Evolutionary conservation across 495 filamentous ascomycete species (phyloP), one percentile per base, ranked within the genome.

Genomic region (Bacidia rubella): DNA sequence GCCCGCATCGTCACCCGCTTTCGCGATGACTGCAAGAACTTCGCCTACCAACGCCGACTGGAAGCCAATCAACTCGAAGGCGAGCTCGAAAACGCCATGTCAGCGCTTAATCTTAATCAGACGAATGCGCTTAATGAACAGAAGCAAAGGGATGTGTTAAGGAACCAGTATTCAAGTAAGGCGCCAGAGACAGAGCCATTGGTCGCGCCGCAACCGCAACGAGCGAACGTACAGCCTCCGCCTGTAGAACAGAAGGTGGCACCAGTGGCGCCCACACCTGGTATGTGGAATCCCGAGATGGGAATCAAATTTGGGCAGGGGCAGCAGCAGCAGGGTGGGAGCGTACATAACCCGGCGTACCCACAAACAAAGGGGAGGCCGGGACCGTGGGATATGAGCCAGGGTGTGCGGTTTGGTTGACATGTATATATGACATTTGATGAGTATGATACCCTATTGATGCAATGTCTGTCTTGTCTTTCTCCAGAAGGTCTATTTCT

Each of bases 51-150:
- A 59, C 72, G 92, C 52, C 77, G 88, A 41, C 76, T 80, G 59
- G 90, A 98, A 56, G 90, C 87, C 0, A 78, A 79, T 25, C 76
- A 80, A 51, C 63, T 95, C 17, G 90, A 95, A 63, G 71, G 77
- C 29, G 82, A 85, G 35, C 72, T 85, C 52, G 68, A 74, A n/a
- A 82, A 73, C 47, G 71, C 79, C 21, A 81, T 86, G 78, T 71
- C 79, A 2, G 70, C 72, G 9, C 64, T 85, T 32, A 77, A 74
- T 48, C 68, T 85, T n/a, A 40, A 70, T 27, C 72, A 75, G 49
- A 59, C 69, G 63, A 65, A 47, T 56, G 60, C 26, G 60, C 55
- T 62, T 54, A 68, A 62, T 58, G 54, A 58, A 51, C 58, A 53
- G 58, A 57, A 65, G 23, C 62, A 60, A 32, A 59, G 60, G 1